These are phyloP conservation scores for Dendrostoma leiphaemia DNA, from an alignment of 2,329 filamentous ascomycete species.

Conservation along the genomic window DNA sequence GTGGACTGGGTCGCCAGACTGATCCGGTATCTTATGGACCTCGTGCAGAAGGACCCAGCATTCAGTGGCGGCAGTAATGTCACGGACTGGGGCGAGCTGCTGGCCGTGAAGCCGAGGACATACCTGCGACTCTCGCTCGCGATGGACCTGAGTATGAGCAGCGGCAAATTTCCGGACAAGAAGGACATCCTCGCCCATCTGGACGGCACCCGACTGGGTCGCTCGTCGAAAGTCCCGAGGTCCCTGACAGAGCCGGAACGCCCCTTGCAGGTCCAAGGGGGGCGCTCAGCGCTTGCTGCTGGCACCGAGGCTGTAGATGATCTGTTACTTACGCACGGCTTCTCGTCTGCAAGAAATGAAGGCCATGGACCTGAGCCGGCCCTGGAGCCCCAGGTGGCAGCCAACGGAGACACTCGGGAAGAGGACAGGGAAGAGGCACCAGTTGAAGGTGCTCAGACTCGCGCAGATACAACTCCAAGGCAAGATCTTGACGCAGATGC, in stretches of 20 bases:
- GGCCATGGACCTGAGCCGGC: neutral
- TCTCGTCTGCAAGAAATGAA: neutral
- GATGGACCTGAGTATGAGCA: constrained; percentile 43
- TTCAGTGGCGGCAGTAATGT: constrained; percentile 19
- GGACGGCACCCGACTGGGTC: neutral
- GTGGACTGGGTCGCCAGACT: constrained; percentile 33
- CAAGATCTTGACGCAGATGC: neutral
- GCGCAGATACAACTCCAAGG: too few species aligned
- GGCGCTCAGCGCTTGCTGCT: too few species aligned
- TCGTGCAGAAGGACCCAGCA: constrained; percentile 32
- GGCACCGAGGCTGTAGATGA: neutral
- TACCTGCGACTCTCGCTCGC: constrained; percentile 42
- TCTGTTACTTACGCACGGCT: too few species aligned
- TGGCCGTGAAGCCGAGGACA: constrained; percentile 36
- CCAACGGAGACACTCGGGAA: neutral
- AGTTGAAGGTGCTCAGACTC: neutral
- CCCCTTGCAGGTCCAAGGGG: neutral
- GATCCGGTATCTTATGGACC: constrained; percentile 23
- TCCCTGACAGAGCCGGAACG: neutral
- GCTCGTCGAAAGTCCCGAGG: neutral
- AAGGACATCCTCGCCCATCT: constrained; percentile 40
- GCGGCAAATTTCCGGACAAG: constrained; percentile 38
- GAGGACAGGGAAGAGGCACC: neutral
- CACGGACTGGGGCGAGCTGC: constrained; percentile 41
- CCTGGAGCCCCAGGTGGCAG: too few species aligned